phyloP scores from a whole-genome alignment of 306 rosid species.

The Quercus cerris region DNA sequence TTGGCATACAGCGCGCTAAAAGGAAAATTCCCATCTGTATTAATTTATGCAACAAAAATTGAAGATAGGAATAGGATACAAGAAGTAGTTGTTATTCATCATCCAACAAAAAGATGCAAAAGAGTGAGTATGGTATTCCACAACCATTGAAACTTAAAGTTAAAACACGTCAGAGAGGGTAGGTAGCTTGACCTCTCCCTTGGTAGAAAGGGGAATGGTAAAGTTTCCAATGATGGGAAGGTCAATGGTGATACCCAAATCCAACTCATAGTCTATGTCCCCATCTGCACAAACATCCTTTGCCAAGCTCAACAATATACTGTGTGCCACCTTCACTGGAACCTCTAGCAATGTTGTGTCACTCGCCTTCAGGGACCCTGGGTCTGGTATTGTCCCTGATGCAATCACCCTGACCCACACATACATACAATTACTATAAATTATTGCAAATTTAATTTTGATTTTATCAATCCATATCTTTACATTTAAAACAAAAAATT shows the following conservation, averaged over 20 bases:
- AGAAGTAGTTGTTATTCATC: too few relatives aligned
- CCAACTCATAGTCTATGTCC: slow-evolving; percentile 80
- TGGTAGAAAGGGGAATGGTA: slow-evolving; percentile 67
- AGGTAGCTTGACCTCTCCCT: slow-evolving; percentile 87
- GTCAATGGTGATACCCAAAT: slow-evolving; percentile 59
- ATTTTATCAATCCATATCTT: too few relatives aligned
- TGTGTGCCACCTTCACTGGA: slow-evolving; percentile 65
- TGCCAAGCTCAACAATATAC: slow-evolving; percentile 55
- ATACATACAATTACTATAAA: neutral
- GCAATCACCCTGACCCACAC: slow-evolving; percentile 30
- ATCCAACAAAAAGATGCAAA: too few relatives aligned
- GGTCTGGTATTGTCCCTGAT: slow-evolving; percentile 49
- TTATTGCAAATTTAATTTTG: neutral
- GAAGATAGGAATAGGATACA: too few relatives aligned
- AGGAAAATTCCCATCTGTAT: too few relatives aligned
- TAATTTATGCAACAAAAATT: too few relatives aligned
- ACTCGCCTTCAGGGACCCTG: slow-evolving; percentile 39
- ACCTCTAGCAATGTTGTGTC: slow-evolving; percentile 51
- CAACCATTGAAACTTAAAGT: too few relatives aligned
- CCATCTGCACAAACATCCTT: slow-evolving; percentile 75
- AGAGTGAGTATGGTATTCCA: too few relatives aligned
- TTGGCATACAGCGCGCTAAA: too few relatives aligned
- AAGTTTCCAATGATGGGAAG: slow-evolving; percentile 69
- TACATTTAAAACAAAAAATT: too few relatives aligned
- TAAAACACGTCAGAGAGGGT: slow-evolving; percentile 37